phyloP scores from a whole-genome alignment of 306 rosid species.

The Corylus americana region DNA sequence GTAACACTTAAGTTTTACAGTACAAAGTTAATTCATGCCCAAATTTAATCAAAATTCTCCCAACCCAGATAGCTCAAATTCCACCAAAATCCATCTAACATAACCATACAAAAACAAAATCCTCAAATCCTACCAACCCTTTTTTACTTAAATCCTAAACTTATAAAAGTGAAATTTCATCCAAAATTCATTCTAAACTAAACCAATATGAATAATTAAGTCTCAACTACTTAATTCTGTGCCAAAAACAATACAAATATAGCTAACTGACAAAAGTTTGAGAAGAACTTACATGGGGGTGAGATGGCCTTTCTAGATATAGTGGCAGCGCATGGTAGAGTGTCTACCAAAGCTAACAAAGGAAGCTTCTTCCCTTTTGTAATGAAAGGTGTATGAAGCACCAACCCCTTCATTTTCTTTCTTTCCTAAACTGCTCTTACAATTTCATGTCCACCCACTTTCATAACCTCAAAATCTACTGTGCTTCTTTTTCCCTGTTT shows the following conservation, averaged over 20 bases:
- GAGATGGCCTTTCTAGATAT: conserved; percentile 27
- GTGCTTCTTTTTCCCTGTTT: neutral
- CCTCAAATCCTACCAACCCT: neutral
- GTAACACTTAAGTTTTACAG: neutral
- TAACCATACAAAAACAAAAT: neutral
- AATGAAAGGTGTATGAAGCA: conserved; percentile 51
- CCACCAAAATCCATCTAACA: conserved; percentile 8
- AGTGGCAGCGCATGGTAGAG: conserved; percentile 52
- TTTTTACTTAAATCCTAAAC: neutral
- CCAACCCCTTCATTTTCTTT: conserved; percentile 62
- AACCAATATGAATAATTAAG: neutral
- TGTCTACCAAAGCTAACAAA: conserved; percentile 47
- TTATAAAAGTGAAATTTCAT: neutral
- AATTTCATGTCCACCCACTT: conserved; percentile 45
- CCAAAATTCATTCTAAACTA: neutral
- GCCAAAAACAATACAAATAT: neutral
- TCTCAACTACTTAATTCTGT: neutral
- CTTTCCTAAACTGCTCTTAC: conserved; percentile 24
- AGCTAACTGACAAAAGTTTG: neutral
- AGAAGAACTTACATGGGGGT: conserved; percentile 53
- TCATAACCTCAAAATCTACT: neutral
- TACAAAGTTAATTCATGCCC: neutral
- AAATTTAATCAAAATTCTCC: conserved; percentile 2
- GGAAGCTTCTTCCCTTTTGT: conserved; percentile 71
- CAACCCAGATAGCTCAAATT: conserved; percentile 7